A percentile compares a stretch with the other conserved stretches of the same genome.
phyloP scores from a whole-genome alignment of 352 stramenopile genomes.

The Pythium myriotylum region DNA sequence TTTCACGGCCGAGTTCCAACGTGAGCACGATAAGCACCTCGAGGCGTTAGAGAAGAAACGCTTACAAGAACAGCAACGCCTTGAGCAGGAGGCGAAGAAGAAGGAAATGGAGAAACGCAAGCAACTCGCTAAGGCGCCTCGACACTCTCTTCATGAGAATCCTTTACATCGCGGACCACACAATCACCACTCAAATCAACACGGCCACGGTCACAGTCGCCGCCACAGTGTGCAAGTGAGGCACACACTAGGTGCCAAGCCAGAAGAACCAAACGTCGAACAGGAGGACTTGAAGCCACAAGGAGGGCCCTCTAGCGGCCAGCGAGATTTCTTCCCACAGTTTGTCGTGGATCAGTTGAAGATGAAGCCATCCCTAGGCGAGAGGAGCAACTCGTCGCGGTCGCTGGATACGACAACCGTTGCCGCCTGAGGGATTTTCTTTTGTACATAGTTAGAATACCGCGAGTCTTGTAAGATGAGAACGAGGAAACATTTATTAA shows the following conservation, averaged over 20 bases:
- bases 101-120: constrained; percentile 12
- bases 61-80: constrained; percentile 27
- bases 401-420: constrained; percentile 2
- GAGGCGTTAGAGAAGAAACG: constrained; percentile 38
- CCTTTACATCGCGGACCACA: constrained; percentile 13
- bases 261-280: constrained; percentile 2
- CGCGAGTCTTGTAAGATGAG: constrained; percentile 17
- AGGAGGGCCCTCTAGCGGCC: neutral
- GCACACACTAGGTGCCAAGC: constrained; percentile 16
- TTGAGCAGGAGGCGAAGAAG: constrained; percentile 23
- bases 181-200: constrained; percentile 13
- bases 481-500: neutral
- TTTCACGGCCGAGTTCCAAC: constrained; percentile 73
- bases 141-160: constrained; percentile 25
- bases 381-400: constrained; percentile 1
- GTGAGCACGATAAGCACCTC: constrained; percentile 71
- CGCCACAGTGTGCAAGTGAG: constrained; percentile 8
- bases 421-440: constrained; percentile 1
- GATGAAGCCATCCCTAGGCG: constrained; percentile 17
- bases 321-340: constrained; percentile 27
- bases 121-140: constrained; percentile 2
- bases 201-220: constrained; percentile 2
- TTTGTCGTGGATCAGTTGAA: constrained; percentile 30
- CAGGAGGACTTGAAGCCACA: neutral
- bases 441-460: constrained; percentile 15